Base-by-base conservation (phyloP, 2,329 filamentous ascomycete species). In the Colletotrichum shisoi region DNA sequence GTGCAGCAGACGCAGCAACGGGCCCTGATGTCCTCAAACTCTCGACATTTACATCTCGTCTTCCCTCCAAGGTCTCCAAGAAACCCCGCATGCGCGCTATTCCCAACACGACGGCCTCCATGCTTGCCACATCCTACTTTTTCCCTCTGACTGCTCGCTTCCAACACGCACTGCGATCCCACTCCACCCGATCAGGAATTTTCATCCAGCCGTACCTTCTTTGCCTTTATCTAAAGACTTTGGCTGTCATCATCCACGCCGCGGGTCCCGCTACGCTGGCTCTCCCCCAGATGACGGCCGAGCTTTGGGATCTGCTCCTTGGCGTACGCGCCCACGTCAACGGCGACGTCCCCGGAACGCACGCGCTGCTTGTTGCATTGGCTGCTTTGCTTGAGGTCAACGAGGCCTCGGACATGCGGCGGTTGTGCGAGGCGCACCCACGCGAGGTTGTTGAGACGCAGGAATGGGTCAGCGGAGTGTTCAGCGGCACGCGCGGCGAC, bases 1-100 rank as follows among this genome's bases (percentile, higher is more conserved):
- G 88, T 65, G 92, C 94, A 2, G 94, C 93, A 46, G 93, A 97
- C 74, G 84, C 89, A 24, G 83, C 88, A 7, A 90, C 90, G 0
- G 93, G 94, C 0, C 94, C 95, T 0, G 88, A 93, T 71, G 86
- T 90, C 6, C 86, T 99, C 52, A 98, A 98, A 79, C 86, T 98
- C 24, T 89, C 92, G 34, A 96, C 90, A 2, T 97, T 98, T 78
- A 94, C 90, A 12, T 92, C 91, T 0, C 88, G 91, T 19, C 88
- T 94, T 76, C 82, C 74, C 67, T 73, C 74, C 44, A 76, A 70
- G 60, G 67, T 72, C 1, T 76, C 71, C 31, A 64, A 73, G 19
- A 79, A 74, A 63, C 80, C 80, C 1, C 80, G 81, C 17, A 71
- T 83, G 37, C 85, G 85, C 62, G 80, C 88, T 3, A 89, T 90